Evolutionary conservation across 768 basidiomycete species (phyloP), one percentile per base, ranked within the genome.

Genomic region (Royoungia palumana): DNA sequence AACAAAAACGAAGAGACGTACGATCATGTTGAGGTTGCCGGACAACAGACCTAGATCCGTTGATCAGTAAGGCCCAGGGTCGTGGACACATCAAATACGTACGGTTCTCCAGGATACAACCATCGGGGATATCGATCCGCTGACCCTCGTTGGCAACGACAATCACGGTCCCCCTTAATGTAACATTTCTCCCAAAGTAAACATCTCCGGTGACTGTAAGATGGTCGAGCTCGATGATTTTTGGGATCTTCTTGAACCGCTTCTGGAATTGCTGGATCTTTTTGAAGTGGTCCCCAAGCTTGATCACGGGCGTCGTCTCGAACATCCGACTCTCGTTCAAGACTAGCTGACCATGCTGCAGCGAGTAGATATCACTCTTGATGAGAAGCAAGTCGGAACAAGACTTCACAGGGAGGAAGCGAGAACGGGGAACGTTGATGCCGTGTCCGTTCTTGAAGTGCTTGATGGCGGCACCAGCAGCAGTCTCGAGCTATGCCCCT

Each of bases 121-220:
- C 86, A 55, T 89, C 87, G 20, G 87, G 87, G 38, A 89, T 81
- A 59, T 83, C 78, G 46, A 89, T 89, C 47, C 78, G 75, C 58
- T 81, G 78, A 9, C 86, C 86, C 61, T 89, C 88, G 60, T 84
- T 88, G 20, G 88, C 86, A 50, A 89, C 85, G 49, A 89, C 60
- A 55, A 86, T 86, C 58, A 85, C 83, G 32, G 85, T 87, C 12
- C 84, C 83, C 30, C 79, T 74, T 41, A 85, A 66, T 5, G 79
- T 80, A 40, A 82, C 76, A 56, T 81, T 81, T 62, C 82, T 76
- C 42, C 83, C 83, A 64, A 85, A 83, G 68, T 74, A 73, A 41
- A 85, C 81, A 55, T 85, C 82, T 22, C 83, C 83, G 24, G 81
- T 78, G 47, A 87, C 81, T 20, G 86, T 87, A 60, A 87, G 71